Base-by-base conservation (phyloP, 164 flowering plant genomes). In the Tinospora cordifolia region DNA sequence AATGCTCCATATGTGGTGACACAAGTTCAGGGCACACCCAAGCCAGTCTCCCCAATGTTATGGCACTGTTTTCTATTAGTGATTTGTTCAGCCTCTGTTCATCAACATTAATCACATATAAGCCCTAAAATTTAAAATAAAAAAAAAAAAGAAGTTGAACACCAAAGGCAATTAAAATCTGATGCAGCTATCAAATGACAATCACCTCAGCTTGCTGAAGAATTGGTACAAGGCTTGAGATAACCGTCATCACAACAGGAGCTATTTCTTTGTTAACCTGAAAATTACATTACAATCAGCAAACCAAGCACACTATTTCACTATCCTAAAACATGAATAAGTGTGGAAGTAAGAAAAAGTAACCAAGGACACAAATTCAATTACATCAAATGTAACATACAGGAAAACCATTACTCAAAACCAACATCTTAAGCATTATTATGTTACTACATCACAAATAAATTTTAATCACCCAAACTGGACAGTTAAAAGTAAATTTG, bases 1-100 rank as follows among this genome's bases (percentile, higher is more conserved):
- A 95, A 82, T 92, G 97, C 69, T 92, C 99, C 98, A 95, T 92
- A 75, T 92, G 97, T 8, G 98, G 98, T 22, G 99, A 81, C 17
- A 92, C 90, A 69, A 91, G 81, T 64, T 92, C 96, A 15, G 99
- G 98, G 74, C 97, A 91, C 62, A 88, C 97, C 97, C 94, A 92
- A 5, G 91, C 92, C 77, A 95, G 87, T 73, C 99, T 84, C 69
- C 99, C 99, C 54, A 95, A 90, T 41, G 99, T 95, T 59, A 95
- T 95, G 66, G 99, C 94, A 85, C 94, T 86, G 78, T 95, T 95
- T 75, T 95, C 99, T 70, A 90, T 71, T 1, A 95, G 96, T 64
- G 99, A 92, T 78, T 87, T 92, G 74, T 91, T 91, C 21, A 92
- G 81, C 69, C 83, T 94, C 99, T 95, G 85, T 70, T 66, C 27